Base-by-base conservation (phyloP, 805 yeast species). In the Pichia scutulata region DNA sequence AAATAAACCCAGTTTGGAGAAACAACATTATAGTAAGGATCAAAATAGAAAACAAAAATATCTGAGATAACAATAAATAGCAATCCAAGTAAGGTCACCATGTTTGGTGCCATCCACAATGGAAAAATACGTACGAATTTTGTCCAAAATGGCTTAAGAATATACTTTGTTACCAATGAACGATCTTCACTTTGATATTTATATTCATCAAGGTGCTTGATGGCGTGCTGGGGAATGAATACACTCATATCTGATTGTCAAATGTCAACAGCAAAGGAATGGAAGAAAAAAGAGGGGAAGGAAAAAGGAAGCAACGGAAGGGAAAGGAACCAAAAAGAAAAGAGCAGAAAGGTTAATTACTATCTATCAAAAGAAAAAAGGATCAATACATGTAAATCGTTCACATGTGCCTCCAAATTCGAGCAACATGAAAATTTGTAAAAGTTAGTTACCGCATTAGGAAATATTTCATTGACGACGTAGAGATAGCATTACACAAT, bases 71-170 rank as follows among this genome's bases (percentile, higher is more conserved):
- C 58, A 41, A 90, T 79, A 64, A 89, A 92, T 24, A 74, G 60
- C 54, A 92, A 75, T 0, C 98, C 98, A 13, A 78, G 69, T 26
- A 92, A 69, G 0, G 98, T 92, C 49, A 90, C 84, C 62, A 86
- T 80, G 65, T 92, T 92, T 8, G 99, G 99, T 4, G 97, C 97
- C 84, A 92, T 80, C 77, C 82, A 82, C 54, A 75, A 50, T 2
- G 98, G 98, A 70, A 90, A 88, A 36, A 88, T 70, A 43, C 71
- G 64, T 33, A 84, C 90, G 63, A 89, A 84, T 53, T 73, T 67
- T 47, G 72, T 67, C 93, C 97, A 92, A 72, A 89, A 90, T 47
- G 84, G 87, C 62, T 87, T 89, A 59, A 90, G 72, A 14, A 89
- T 67, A 59, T 80, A 81, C 62, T 82, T 83, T 13, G 97, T 84